A percentile compares a stretch with the other conserved stretches of the same genome.
Evolutionary conservation across 2,329 filamentous ascomycete genomes (phyloP).

Genomic region (Arthrinium puccinioides): DNA sequence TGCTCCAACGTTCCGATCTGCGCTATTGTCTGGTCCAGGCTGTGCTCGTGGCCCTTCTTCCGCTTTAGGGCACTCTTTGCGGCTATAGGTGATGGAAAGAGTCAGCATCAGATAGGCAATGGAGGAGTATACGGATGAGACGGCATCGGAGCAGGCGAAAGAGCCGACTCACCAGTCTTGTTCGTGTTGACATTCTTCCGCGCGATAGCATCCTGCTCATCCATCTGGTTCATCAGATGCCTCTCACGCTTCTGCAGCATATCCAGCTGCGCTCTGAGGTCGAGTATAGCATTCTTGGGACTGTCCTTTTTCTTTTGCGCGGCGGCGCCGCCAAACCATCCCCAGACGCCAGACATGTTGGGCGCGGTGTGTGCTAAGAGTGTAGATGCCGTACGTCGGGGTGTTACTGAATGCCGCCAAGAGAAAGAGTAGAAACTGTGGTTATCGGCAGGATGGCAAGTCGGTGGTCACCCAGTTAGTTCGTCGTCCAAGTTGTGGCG

Average conservation of each 20-base stretch:
- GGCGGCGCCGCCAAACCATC: constrained; percentile 84
- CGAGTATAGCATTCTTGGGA: constrained; percentile 93
- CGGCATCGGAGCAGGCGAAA: too few species aligned
- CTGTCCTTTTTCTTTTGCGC: constrained; percentile 84
- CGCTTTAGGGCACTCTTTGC: constrained; percentile 84
- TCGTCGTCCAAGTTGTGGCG: too few species aligned
- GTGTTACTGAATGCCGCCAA: too few species aligned
- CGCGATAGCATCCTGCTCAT: constrained; percentile 82
- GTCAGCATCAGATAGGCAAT: constrained; percentile 7
- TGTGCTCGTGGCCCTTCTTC: constrained; percentile 92
- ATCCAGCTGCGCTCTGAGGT: constrained; percentile 79
- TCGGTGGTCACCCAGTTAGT: too few species aligned
- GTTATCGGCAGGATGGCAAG: too few species aligned
- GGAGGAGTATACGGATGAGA: too few species aligned
- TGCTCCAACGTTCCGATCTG: constrained; percentile 91
- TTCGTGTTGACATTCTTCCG: constrained; percentile 83
- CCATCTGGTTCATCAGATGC: constrained; percentile 85
- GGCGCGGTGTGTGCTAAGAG: too few species aligned
- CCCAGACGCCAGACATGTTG: constrained; percentile 70
- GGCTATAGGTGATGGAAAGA: constrained; percentile 47
- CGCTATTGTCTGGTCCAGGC: constrained; percentile 79
- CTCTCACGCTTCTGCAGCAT: constrained; percentile 97
- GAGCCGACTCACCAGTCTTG: constrained; percentile 67
- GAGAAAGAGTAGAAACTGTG: too few species aligned
- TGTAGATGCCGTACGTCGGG: too few species aligned